These are phyloP conservation scores for Penicillium sp. DNA, from an alignment of 2,329 filamentous ascomycete species.

Conservation along the genomic window DNA sequence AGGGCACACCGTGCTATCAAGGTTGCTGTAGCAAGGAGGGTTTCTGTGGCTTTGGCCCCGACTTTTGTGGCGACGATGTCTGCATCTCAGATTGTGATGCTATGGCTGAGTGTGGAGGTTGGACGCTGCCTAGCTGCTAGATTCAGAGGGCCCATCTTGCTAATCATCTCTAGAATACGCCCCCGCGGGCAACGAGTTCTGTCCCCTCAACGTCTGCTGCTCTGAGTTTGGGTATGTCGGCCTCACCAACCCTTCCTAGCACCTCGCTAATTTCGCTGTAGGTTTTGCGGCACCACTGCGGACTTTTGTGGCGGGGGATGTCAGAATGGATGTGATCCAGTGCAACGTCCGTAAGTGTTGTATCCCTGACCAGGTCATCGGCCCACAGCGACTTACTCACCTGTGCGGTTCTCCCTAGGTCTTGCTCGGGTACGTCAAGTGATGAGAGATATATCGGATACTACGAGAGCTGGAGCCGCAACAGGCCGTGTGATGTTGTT, in stretches of 20 bases:
- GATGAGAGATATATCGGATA: slow-evolving; percentile 21
- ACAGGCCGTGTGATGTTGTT: slow-evolving; percentile 14
- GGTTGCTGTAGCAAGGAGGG: slow-evolving; percentile 2
- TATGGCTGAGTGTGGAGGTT: slow-evolving; percentile 23
- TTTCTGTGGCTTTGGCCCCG: slow-evolving; percentile 26
- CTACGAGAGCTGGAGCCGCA: slow-evolving; percentile 22
- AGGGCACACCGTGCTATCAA: no score
- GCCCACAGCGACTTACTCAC: background rate
- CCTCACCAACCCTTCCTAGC: no score
- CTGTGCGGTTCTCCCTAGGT: background rate
- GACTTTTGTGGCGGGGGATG: slow-evolving; percentile 19
- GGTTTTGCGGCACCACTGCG: slow-evolving; percentile 22
- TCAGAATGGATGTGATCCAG: slow-evolving; percentile 15
- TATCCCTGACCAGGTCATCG: background rate
- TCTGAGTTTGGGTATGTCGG: slow-evolving; percentile 19
- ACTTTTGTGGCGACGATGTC: slow-evolving; percentile 25
- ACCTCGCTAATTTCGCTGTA: background rate
- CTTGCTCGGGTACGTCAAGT: slow-evolving; percentile 3
- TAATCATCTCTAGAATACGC: slow-evolving; percentile 18
- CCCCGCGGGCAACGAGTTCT: background rate
- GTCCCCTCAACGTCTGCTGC: slow-evolving; percentile 24
- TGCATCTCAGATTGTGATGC: slow-evolving; percentile 26
- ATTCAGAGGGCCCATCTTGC: background rate
- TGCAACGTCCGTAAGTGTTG: slow-evolving; percentile 11
- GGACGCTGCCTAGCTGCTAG: background rate